These are phyloP conservation scores for Agaricus blazei DNA, from an alignment of 768 basidiomycete genomes.

Conservation along the genomic window DNA sequence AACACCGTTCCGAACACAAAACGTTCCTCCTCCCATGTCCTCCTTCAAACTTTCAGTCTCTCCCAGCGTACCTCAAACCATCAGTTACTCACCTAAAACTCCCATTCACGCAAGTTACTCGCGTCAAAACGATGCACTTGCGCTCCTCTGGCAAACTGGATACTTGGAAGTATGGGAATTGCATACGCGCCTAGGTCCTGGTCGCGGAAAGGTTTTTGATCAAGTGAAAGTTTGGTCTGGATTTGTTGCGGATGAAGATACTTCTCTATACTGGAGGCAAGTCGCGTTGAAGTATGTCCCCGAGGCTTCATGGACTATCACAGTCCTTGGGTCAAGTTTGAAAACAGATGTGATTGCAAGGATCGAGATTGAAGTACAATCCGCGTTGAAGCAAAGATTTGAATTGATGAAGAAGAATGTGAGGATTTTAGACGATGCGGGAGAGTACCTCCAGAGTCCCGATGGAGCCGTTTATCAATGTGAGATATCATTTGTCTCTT, in stretches of 20 bases:
- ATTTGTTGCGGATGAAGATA: slow-evolving; percentile 14
- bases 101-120: slow-evolving; percentile 72
- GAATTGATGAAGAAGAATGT: slow-evolving; percentile 37
- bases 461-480: slow-evolving; percentile 47
- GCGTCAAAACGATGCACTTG: slow-evolving; percentile 48
- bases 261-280: slow-evolving; percentile 28
- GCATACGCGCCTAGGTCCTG: slow-evolving; percentile 54
- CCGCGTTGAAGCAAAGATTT: slow-evolving; percentile 12
- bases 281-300: slow-evolving; percentile 15
- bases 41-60: slow-evolving; percentile 42
- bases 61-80: slow-evolving; percentile 15
- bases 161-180: slow-evolving; percentile 66
- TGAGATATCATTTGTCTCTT: slow-evolving; percentile 17
- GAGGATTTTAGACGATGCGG: slow-evolving; percentile 35
- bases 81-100: slow-evolving; percentile 21
- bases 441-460: slow-evolving; percentile 31
- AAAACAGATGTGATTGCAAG: slow-evolving; percentile 29
- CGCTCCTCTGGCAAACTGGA: slow-evolving; percentile 68
- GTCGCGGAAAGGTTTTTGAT: slow-evolving; percentile 54
- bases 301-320: slow-evolving; percentile 19
- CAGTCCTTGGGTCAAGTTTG: slow-evolving; percentile 34
- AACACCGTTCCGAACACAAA: slow-evolving; percentile 91
- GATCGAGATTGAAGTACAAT: slow-evolving; percentile 17
- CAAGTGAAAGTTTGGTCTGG: slow-evolving; percentile 39
- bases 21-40: slow-evolving; percentile 98